These are phyloP conservation scores for Spathaspora hagerdaliae DNA, from an alignment of 805 yeast species.

Conservation along the genomic window DNA sequence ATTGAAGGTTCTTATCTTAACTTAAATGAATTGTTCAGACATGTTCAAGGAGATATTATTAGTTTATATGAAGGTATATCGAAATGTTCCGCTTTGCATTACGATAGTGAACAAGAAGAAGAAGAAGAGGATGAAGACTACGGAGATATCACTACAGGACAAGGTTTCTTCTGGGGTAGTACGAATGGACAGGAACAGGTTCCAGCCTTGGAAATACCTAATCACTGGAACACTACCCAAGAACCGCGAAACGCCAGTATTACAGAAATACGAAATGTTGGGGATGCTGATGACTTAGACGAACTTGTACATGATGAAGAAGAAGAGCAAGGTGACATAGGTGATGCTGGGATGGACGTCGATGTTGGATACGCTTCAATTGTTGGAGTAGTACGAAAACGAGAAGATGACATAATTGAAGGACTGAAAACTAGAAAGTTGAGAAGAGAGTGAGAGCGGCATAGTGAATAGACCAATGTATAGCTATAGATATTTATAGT, in stretches of 20 bases:
- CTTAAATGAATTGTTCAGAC: not conserved
- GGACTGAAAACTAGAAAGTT: not conserved
- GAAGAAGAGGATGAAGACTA: conserved; percentile 7
- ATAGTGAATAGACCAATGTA: not conserved
- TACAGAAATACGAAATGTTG: conserved; percentile 15
- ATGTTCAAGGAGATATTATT: not conserved
- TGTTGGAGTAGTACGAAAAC: conserved; percentile 29
- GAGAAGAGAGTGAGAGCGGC: not conserved
- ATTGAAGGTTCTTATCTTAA: not conserved
- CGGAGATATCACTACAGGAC: not conserved
- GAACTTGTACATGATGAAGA: conserved; percentile 6
- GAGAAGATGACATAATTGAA: conserved; percentile 16
- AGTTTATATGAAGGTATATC: conserved; percentile 30
- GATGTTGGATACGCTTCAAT: conserved; percentile 35
- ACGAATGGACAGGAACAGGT: conserved; percentile 9
- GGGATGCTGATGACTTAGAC: conserved; percentile 38
- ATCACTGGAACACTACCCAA: conserved; percentile 14
- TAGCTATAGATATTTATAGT: no score
- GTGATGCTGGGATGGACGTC: conserved; percentile 39
- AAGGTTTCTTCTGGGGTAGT: conserved; percentile 7
- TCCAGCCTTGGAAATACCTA: conserved; percentile 20
- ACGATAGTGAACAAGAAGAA: conserved; percentile 24
- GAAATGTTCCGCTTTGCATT: conserved; percentile 36
- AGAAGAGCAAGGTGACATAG: conserved; percentile 10
- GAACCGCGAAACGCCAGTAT: not conserved